phyloP scores from a whole-genome alignment of 1,139 yeast species.

The Candida freyschussii region DNA sequence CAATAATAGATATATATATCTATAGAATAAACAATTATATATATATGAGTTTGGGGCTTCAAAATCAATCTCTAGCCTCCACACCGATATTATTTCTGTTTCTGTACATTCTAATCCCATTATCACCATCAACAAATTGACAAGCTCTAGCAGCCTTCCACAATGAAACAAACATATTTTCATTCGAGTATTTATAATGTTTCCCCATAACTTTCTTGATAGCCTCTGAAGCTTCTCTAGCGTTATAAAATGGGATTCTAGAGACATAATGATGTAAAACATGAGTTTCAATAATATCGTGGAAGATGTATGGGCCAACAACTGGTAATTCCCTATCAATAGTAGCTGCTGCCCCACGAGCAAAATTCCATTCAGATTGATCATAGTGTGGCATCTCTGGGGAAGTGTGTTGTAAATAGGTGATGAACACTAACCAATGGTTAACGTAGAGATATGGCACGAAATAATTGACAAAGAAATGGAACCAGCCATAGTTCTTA shows the following conservation, averaged over 20 bases:
- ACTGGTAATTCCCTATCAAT: conserved; percentile 61
- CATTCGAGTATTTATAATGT: conserved; percentile 48
- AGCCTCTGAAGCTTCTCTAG: conserved; percentile 54
- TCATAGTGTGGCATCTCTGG: conserved; percentile 55
- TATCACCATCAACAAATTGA: conserved; percentile 57
- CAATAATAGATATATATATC: too few species aligned
- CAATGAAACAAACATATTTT: conserved; percentile 53
- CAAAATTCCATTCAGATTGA: conserved; percentile 55
- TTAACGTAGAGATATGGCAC: conserved; percentile 54
- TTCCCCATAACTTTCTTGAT: conserved; percentile 57
- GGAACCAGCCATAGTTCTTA: conserved; percentile 43
- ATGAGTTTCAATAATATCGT: conserved; percentile 61
- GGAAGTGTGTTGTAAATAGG: conserved; percentile 58
- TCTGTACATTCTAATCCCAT: conserved; percentile 59
- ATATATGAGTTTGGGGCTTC: too few species aligned
- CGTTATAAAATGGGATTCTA: conserved; percentile 59
- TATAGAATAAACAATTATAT: too few species aligned
- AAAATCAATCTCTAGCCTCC: too few species aligned
- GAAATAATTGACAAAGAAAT: conserved; percentile 46
- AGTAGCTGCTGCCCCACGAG: conserved; percentile 65
- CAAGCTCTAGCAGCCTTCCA: conserved; percentile 55
- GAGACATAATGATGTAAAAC: conserved; percentile 60
- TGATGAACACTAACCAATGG: conserved; percentile 62
- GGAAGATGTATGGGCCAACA: conserved; percentile 53
- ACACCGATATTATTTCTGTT: conserved; percentile 48